A percentile compares a stretch with the other conserved stretches of the same genome.
These are phyloP conservation scores for Apiotrichum siamense DNA, from an alignment of 1,284 basidiomycete genomes.

Conservation along the genomic window DNA sequence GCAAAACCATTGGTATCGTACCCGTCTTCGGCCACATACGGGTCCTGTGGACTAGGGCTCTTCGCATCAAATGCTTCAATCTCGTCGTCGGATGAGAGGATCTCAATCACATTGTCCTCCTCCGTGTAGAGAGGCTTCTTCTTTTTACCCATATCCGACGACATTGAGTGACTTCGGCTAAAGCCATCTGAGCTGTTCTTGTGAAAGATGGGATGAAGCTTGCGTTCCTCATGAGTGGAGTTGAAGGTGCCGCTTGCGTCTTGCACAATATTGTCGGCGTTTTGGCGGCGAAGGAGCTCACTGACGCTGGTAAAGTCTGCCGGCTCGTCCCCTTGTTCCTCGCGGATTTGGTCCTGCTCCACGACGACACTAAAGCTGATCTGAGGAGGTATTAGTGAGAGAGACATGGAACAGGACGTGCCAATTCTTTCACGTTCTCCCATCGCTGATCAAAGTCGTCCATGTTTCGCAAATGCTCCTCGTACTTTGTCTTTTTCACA, in stretches of 20 bases:
- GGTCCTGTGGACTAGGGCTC: not conserved
- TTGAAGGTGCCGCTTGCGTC: too few relatives aligned
- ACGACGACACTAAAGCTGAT: constrained; percentile 45
- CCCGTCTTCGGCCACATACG: not conserved
- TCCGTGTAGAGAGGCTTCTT: too few relatives aligned
- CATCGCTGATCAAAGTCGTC: constrained; percentile 68
- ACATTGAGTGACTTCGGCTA: too few relatives aligned
- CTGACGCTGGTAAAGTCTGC: too few relatives aligned
- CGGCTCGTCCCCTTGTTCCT: too few relatives aligned
- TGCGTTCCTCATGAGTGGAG: too few relatives aligned
- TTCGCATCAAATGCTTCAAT: constrained; percentile 3
- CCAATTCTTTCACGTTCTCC: constrained; percentile 82
- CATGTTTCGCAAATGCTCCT: constrained; percentile 64
- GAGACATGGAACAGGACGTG: constrained; percentile 46
- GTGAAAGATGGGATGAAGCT: constrained; percentile 36
- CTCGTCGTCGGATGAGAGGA: constrained; percentile 39
- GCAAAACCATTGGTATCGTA: too few relatives aligned
- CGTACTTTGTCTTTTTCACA: constrained; percentile 60
- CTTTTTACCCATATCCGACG: constrained; percentile 6
- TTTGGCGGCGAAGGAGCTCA: too few relatives aligned
- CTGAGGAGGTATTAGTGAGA: constrained; percentile 21
- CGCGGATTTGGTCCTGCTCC: constrained; percentile 22
- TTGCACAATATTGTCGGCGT: too few relatives aligned
- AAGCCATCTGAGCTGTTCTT: not conserved
- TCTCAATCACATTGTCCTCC: constrained; percentile 27